Conservation (phyloP, 2,329 filamentous ascomycete species). For the Phialemoniopsis sp. region DNA sequence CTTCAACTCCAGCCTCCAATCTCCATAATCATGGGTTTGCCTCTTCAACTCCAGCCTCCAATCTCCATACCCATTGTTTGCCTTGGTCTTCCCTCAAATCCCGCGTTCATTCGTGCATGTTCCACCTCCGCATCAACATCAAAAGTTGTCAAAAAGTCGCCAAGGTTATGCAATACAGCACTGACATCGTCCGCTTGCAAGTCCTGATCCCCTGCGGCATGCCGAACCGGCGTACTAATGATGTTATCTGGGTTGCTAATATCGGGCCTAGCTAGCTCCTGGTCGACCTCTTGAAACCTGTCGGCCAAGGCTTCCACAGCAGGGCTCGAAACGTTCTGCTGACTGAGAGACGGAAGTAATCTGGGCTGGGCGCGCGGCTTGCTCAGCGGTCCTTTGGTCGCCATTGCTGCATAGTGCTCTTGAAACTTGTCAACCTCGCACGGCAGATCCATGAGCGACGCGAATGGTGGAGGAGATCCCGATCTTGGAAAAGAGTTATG, state of each 20-base stretch:
- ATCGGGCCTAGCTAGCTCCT: no score
- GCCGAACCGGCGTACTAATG: conserved; percentile 4
- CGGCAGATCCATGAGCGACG: conserved; percentile 24
- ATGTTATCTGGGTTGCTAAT: not conserved
- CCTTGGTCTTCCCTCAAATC: no score
- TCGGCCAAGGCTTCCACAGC: conserved; percentile 41
- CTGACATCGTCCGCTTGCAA: conserved; percentile 33
- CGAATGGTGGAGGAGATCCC: conserved; percentile 39
- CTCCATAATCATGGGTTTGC: no score
- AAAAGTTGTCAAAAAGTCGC: conserved; percentile 36
- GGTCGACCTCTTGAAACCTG: conserved; percentile 42
- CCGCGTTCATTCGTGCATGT: conserved; percentile 14
- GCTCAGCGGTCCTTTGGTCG: conserved; percentile 1
- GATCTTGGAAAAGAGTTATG: conserved; percentile 9
- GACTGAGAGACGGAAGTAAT: not conserved
- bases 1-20: no score
- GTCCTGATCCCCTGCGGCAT: conserved; percentile 6
- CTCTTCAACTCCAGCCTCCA: no score
- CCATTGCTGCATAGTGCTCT: conserved; percentile 10
- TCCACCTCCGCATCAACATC: conserved; percentile 31
- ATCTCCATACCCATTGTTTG: no score
- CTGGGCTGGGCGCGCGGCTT: not conserved
- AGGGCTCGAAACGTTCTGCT: conserved; percentile 22
- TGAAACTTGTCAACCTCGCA: conserved; percentile 32
- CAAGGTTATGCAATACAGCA: conserved; percentile 40